Evolutionary conservation across 495 filamentous ascomycete genomes (phyloP), one percentile per base, ranked within the genome.

Genomic region (Aspergillus kassunensis): DNA sequence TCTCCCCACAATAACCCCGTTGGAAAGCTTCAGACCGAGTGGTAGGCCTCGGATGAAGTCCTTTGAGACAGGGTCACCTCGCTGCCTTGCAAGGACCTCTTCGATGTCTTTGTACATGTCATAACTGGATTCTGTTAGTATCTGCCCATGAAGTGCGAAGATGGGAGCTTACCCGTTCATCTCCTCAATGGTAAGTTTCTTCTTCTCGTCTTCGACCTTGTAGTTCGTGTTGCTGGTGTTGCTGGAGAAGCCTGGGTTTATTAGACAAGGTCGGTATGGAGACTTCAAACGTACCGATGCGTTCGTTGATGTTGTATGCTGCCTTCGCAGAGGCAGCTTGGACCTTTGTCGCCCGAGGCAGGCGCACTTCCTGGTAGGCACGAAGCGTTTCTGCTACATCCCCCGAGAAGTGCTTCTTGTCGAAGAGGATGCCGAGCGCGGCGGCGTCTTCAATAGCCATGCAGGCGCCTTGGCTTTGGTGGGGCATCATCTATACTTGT

Each of bases 371-470:
- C 44, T 81, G 61, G 48, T 81, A 81, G 5, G 71, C 50, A 11
- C 51, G 46, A 5, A 80, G 61, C 2, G 68, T 56, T 21, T 69
- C 59, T 0, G 53, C 36, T 27, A 81, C 56, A 52, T 80, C 67
- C 2, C 67, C 71, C 6, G 57, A 46, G 55, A 72, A 78, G 41
- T 74, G 66, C 0, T 63, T 35, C 47, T 69, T 63, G 51, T 59
- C 66, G 58, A 79, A 81, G 0, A 79, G 18, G 2, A 78, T 65
- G 0, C 76, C 72, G 10, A 79, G 59, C 0, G 70, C 72, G 0
- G 72, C 76, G 0, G 74, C 76, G 50, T 79, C 76, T 53, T 79
- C 76, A 16, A 79, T 72, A 0, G 76, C 76, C 73, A 70, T 71
- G 45, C 76, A 77, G 10, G 72, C 72, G 30, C 75, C 76, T 54